Evolutionary conservation across 1,139 yeast species (phyloP).

Genomic region (Geotrichum candidum): DNA sequence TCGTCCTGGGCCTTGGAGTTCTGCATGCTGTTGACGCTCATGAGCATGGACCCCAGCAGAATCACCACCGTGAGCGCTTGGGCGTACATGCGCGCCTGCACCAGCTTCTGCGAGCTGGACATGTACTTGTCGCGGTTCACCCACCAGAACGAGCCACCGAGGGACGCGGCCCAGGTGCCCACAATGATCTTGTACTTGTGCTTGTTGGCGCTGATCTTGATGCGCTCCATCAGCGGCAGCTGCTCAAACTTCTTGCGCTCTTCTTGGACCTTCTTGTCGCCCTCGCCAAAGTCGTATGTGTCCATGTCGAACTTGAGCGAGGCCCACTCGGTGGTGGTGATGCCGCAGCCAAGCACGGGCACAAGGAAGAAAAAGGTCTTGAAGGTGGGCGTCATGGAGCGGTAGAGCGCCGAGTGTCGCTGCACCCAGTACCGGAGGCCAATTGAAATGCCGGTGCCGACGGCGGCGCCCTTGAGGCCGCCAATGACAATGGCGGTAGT

Average conservation of each 20-base stretch:
- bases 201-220: conserved; percentile 28
- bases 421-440: conserved; percentile 32
- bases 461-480: conserved; percentile 54
- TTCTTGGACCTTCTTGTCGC: conserved; percentile 10
- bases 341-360: conserved; percentile 30
- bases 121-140: conserved; percentile 73
- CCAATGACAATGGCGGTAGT: conserved; percentile 51
- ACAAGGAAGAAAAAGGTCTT: conserved; percentile 29
- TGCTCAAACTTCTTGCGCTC: conserved; percentile 13
- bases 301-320: conserved; percentile 32
- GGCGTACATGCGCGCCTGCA: conserved; percentile 92
- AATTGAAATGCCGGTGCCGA: conserved; percentile 51
- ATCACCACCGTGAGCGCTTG: conserved; percentile 55
- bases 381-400: conserved; percentile 18
- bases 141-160: conserved; percentile 75
- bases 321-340: conserved; percentile 33
- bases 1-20: conserved; percentile 28
- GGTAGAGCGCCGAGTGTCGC: conserved; percentile 24
- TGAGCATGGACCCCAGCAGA: conserved; percentile 33
- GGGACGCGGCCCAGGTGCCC: conserved; percentile 78
- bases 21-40: conserved; percentile 24
- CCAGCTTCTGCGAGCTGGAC: conserved; percentile 78
- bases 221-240: conserved; percentile 7
- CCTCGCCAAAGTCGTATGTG: conserved; percentile 17
- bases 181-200: conserved; percentile 73